Evolutionary conservation across 495 filamentous ascomycete genomes (phyloP).

Genomic region (Neurospora tetraspora): DNA sequence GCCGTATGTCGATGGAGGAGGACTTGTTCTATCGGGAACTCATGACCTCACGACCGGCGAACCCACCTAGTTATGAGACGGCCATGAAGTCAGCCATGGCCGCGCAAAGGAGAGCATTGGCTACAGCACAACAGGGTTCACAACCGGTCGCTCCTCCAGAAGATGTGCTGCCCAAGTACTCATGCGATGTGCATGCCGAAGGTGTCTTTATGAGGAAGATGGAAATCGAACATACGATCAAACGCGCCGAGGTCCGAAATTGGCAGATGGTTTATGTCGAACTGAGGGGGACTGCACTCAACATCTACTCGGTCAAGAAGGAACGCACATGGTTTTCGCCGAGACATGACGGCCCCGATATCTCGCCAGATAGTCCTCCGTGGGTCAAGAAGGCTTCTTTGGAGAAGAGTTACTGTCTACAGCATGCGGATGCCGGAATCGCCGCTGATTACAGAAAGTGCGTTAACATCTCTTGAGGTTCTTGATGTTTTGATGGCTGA

Average conservation of each 20-base stretch:
- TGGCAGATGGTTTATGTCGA: constrained; percentile 48
- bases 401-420: constrained; percentile 47
- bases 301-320: constrained; percentile 44
- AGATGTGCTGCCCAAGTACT: constrained; percentile 44
- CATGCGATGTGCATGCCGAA: constrained; percentile 42
- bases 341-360: constrained; percentile 19
- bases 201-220: constrained; percentile 45
- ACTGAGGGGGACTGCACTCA: constrained; percentile 51
- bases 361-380: constrained; percentile 31
- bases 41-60: constrained; percentile 25
- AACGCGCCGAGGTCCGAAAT: constrained; percentile 38
- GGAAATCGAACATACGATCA: constrained; percentile 48
- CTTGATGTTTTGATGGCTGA: background rate
- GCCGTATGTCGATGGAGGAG: constrained; percentile 32
- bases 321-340: constrained; percentile 28
- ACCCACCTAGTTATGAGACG: constrained; percentile 28
- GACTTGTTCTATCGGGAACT: constrained; percentile 27
- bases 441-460: constrained; percentile 54
- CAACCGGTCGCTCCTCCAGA: background rate
- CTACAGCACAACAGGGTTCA: background rate
- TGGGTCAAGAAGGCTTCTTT: constrained; percentile 35
- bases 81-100: constrained; percentile 21
- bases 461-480: constrained; percentile 5
- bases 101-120: constrained; percentile 25
- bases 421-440: constrained; percentile 56